Evolutionary conservation across 192 early-diverging fungal species (phyloP), one percentile per base, ranked within the genome.

Genomic region (Coemansia furcata): DNA sequence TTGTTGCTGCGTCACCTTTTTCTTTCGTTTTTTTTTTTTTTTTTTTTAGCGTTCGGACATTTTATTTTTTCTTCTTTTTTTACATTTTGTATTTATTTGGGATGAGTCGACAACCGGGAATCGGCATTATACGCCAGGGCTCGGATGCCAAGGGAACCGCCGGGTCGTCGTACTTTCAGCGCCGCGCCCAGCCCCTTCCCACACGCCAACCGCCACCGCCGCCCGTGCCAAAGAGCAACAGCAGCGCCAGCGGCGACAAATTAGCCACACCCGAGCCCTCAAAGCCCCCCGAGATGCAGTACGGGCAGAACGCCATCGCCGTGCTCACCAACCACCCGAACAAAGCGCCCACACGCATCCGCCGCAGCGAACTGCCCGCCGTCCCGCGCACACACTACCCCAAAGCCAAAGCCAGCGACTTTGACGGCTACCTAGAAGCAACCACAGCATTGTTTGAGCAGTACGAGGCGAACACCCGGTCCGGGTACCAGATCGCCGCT

Each of bases 391-490:
- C 84, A 12, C 71, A 75, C 62, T 85, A 85, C 60, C 80, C 80
- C 10, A 71, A 73, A 65, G 86, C 96, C 11, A 87, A 86, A 38
- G 61, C 70, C 57, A 70, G 82, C 39, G 96, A 99, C 66, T 99
- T 99, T 86, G 93, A 94, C 58, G 84, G 82, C 4, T 99, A 99
- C 66, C 68, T 94, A 29, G 83, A 86, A 6, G 82, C 83, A 7
- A 87, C 95, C 19, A 73, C 85, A 1, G 88, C 89, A 6, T 90
- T 91, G 0, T 94, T 92, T 67, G 94, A 94, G 57, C 86, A 86
- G 57, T 99, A 95, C 65, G 86, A 88, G 54, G 74, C 84, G 23
- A 93, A 96, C 64, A 83, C 87, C 10, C 58, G 76, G 68, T 65
- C 77, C 14, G 72, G 69, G 33, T 62, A 83, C 72, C 72, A 85